phyloP scores from a whole-genome alignment of 352 stramenopile genomes.

The Globisporangium emineosum region DNA sequence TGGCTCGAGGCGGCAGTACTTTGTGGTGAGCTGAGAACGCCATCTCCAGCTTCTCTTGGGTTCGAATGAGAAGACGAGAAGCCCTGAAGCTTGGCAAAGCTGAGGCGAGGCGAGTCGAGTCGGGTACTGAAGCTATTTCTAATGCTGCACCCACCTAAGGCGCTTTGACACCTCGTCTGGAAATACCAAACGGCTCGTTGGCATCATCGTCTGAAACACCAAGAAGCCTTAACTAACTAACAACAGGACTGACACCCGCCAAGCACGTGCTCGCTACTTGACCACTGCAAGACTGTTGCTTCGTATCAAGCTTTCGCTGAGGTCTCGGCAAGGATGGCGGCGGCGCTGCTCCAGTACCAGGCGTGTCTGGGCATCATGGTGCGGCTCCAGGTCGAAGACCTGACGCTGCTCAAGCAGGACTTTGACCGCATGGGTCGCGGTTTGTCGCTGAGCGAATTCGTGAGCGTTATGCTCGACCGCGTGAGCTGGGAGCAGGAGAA shows the following conservation, averaged over 20 bases:
- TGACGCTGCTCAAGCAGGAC: slow-evolving; percentile 59
- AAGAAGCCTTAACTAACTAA: background rate
- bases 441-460: slow-evolving; percentile 58
- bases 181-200: background rate
- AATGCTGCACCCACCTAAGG: background rate
- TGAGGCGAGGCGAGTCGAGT: background rate
- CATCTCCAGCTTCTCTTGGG: background rate
- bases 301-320: no score
- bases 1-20: slow-evolving; percentile 6
- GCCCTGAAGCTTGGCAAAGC: background rate
- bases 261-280: no score
- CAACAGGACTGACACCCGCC: background rate
- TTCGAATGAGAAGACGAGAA: background rate
- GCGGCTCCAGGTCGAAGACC: slow-evolving; percentile 63
- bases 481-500: slow-evolving; percentile 56
- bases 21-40: background rate
- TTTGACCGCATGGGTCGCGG: slow-evolving; percentile 59
- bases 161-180: background rate
- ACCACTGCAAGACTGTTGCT: no score
- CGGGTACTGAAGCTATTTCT: slow-evolving; percentile 6
- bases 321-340: slow-evolving; percentile 31
- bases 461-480: slow-evolving; percentile 68
- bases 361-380: slow-evolving; percentile 80
- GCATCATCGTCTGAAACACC: slow-evolving; percentile 7
- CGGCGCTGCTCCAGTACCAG: slow-evolving; percentile 66